Percentiles rank a stretch among this genome's conserved stretches.
These are phyloP conservation scores for Aspergillus homomorphus DNA, from an alignment of 495 filamentous ascomycete genomes.

Conservation along the genomic window DNA sequence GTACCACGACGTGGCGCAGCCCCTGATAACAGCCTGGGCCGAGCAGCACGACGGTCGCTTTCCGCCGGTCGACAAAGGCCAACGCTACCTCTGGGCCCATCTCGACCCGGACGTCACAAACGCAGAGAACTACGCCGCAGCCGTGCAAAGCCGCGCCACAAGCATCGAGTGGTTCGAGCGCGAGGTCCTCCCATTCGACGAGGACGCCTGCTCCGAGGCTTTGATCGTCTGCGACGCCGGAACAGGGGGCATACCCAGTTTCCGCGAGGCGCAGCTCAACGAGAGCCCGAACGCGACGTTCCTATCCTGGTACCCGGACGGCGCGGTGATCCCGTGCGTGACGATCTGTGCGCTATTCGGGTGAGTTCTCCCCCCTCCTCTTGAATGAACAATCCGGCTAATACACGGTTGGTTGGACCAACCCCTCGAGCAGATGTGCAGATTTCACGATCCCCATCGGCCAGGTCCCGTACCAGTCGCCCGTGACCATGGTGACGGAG, in stretches of 20 bases:
- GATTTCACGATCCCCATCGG: constrained; percentile 43
- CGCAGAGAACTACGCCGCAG: background rate
- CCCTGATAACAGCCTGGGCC: constrained; percentile 3
- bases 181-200: background rate
- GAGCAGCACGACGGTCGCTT: constrained; percentile 3
- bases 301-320: background rate
- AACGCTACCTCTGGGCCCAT: background rate
- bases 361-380: background rate
- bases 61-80: constrained; percentile 1
- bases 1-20: background rate
- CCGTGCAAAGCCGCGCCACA: background rate
- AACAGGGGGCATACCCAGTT: constrained; percentile 8
- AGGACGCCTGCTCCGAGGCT: constrained; percentile 4
- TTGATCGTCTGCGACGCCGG: constrained; percentile 4
- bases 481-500: constrained; percentile 35
- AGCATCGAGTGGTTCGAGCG: constrained; percentile 7
- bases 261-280: constrained; percentile 7
- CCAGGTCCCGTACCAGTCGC: constrained; percentile 37
- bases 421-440: too few species aligned
- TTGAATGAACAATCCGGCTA: background rate
- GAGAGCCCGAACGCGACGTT: constrained; percentile 5
- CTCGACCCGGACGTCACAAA: background rate
- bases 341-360: constrained; percentile 8
- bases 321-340: background rate
- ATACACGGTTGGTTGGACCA: too few species aligned